Percentiles rank a stretch among this genome's conserved stretches.
These are phyloP conservation scores for Secale cereale DNA, from an alignment of 176 grass and related monocot genomes.

Conservation along the genomic window DNA sequence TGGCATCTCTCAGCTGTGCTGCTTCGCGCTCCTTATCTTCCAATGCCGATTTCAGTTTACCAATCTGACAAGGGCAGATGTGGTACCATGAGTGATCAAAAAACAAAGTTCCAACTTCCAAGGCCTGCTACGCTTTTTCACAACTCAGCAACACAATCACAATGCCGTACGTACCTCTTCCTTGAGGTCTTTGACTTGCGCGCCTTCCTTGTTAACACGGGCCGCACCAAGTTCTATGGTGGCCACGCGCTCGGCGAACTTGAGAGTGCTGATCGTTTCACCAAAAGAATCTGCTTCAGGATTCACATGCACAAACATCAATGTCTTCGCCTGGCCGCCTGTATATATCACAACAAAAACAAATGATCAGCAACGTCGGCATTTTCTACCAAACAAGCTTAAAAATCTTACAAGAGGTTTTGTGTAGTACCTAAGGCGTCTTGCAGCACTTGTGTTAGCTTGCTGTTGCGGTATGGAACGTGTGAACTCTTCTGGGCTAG, in stretches of 20 bases:
- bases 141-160: background rate
- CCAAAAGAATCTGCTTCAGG: constrained; percentile 69
- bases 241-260: constrained; percentile 81
- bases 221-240: constrained; percentile 75
- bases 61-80: constrained; percentile 44
- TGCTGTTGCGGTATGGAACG: constrained; percentile 89
- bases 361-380: background rate
- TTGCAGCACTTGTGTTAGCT: constrained; percentile 87
- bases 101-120: background rate
- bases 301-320: constrained; percentile 92
- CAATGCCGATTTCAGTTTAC: constrained; percentile 59
- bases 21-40: constrained; percentile 64
- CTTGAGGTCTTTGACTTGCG: constrained; percentile 75
- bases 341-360: constrained; percentile 21
- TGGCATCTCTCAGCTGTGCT: constrained; percentile 39
- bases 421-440: constrained; percentile 85
- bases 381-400: background rate
- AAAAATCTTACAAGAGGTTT: background rate
- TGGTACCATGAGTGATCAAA: background rate
- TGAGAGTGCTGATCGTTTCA: constrained; percentile 89
- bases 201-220: constrained; percentile 64
- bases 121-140: background rate
- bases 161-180: constrained; percentile 54
- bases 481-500: constrained; percentile 83
- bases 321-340: constrained; percentile 94